phyloP scores from a whole-genome alignment of 2,329 filamentous ascomycete genomes.

The Thelonectria discophora region DNA sequence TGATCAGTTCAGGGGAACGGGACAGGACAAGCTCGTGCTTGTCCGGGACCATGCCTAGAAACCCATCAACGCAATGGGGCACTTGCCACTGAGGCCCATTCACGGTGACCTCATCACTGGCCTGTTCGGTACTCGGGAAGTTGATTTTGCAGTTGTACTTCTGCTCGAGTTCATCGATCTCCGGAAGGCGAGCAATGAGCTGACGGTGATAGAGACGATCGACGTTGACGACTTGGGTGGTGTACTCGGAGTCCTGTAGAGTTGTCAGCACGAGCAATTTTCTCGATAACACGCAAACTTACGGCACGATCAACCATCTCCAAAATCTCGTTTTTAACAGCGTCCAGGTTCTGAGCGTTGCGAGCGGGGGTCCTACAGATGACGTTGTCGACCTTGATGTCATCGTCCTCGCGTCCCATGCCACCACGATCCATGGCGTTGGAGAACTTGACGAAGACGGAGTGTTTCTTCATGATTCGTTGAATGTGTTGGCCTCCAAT shows the following conservation, averaged over 20 bases:
- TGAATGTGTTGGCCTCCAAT: conserved; percentile 99
- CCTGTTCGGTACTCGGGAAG: conserved; percentile 96
- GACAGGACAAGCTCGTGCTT: conserved; percentile 90
- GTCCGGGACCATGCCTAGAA: conserved; percentile 97
- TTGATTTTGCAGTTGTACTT: conserved; percentile 99
- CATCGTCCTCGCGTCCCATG: conserved; percentile 94
- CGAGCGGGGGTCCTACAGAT: conserved; percentile 97
- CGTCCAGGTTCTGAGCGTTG: conserved; percentile 94
- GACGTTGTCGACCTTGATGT: conserved; percentile 98
- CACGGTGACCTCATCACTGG: conserved; percentile 94
- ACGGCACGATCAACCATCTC: conserved; percentile 98
- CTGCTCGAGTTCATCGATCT: conserved; percentile 95
- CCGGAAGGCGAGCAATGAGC: conserved; percentile 84
- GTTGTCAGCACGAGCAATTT: background rate
- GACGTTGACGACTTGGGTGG: conserved; percentile 90
- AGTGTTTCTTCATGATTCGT: conserved; percentile 99
- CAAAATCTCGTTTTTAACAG: conserved; percentile 98
- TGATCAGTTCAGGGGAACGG: conserved; percentile 77
- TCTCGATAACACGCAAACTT: conserved; percentile 47
- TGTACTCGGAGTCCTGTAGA: conserved; percentile 90
- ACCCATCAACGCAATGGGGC: conserved; percentile 93
- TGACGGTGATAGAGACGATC: conserved; percentile 96
- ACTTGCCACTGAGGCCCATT: conserved; percentile 98
- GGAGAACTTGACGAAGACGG: conserved; percentile 98
- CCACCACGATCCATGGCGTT: conserved; percentile 96